A percentile compares a stretch with the other conserved stretches of the same genome.
Evolutionary conservation across 768 basidiomycete species (phyloP).

Genomic region (Russula emetica): DNA sequence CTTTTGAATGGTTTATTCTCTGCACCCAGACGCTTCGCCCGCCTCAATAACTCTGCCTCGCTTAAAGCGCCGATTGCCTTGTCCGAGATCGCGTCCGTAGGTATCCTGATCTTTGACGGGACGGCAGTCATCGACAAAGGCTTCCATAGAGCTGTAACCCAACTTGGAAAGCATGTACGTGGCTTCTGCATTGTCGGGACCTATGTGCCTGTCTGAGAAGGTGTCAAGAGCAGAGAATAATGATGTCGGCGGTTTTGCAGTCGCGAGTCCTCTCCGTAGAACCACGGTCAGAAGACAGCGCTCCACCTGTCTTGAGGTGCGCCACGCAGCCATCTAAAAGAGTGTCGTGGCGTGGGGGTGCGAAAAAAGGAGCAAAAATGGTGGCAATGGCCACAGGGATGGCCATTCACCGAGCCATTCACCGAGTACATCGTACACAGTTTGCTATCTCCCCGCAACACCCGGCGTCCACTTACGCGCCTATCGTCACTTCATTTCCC

Average conservation of each 20-base stretch:
- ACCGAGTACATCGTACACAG: constrained; percentile 41
- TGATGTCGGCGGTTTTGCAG: constrained; percentile 53
- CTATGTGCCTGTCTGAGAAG: constrained; percentile 88
- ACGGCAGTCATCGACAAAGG: constrained; percentile 81
- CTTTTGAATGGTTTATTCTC: constrained; percentile 82
- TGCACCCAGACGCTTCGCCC: constrained; percentile 71
- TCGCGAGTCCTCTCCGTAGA: constrained; percentile 48
- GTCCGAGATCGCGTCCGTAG: constrained; percentile 56
- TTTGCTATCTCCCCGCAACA: background rate
- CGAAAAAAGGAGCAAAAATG: constrained; percentile 11
- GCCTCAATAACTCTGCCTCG: constrained; percentile 75
- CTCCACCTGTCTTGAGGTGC: constrained; percentile 28
- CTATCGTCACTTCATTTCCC: constrained; percentile 17
- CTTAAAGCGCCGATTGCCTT: constrained; percentile 69
- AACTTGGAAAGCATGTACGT: constrained; percentile 75
- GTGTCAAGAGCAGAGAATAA: constrained; percentile 86
- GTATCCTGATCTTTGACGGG: constrained; percentile 73
- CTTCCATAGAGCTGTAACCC: constrained; percentile 85
- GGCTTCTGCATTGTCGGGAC: constrained; percentile 81
- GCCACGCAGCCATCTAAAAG: constrained; percentile 24
- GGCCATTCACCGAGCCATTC: constrained; percentile 50
- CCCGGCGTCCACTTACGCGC: background rate
- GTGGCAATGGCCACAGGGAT: background rate
- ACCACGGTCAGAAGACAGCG: constrained; percentile 28
- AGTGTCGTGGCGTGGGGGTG: background rate